Base-by-base conservation (phyloP, 2,329 filamentous ascomycete species). In the Aspergillus pseudoglaucus region DNA sequence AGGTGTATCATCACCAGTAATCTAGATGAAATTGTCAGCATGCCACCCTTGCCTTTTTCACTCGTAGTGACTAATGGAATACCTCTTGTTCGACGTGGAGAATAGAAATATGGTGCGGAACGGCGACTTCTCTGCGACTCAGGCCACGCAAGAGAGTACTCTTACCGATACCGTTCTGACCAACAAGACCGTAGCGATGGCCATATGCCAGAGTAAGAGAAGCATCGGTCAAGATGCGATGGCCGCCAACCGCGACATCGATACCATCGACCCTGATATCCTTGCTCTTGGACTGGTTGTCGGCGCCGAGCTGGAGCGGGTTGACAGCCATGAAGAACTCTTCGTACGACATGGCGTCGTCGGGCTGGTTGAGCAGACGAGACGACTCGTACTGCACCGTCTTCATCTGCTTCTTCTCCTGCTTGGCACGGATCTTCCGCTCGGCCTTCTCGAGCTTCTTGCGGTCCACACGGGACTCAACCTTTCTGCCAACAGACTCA, bases 281-380 rank as follows among this genome's bases (percentile, higher is more conserved):
- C 78, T 98, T 98, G 70, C 90, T 95, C 83, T 97, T 98, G 27
- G 84, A 79, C 50, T 84, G 70, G 48, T 80, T 69, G 56, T 78
- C 83, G 18, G 78, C 74, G 47, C 90, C 91, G 51, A 97, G 63
- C 66, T 97, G 91, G 53, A 98, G 80, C 52, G 93, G 93, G 70
- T 98, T 98, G 75, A 98, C 93, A 46, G 89, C 86, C 93, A 98
- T 97, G 80, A 95, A 98, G 74, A 98, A 97, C 68, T 98, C 93
- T 72, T 98, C 93, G 67, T 98, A 98, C 37, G 89, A 94, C 76
- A 95, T 85, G 10, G 90, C 77, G 60, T 85, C 81, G 60, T 91
- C 86, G 3, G 88, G 79, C 69, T 88, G 82, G 64, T 94, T 85
- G 56, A 98, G 82, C 57, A 98, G 77, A 57, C 84, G 84, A 10